These are phyloP conservation scores for Saturnispora sanitii DNA, from an alignment of 805 yeast genomes.

Conservation along the genomic window DNA sequence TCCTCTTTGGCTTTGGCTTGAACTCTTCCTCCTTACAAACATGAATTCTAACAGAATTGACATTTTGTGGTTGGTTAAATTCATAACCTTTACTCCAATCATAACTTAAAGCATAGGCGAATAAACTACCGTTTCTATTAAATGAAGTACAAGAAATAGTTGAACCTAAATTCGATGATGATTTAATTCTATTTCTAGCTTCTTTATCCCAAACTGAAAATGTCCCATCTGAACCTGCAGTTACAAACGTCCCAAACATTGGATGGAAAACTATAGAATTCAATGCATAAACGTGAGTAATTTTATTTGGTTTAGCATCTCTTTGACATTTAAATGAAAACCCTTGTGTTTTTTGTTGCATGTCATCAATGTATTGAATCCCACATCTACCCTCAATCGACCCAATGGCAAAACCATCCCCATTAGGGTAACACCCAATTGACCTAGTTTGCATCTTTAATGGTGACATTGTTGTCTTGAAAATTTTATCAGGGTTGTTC, in stretches of 20 bases:
- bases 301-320: constrained; percentile 45
- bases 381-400: constrained; percentile 95
- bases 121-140: constrained; percentile 72
- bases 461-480: constrained; percentile 65
- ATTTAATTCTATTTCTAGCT: constrained; percentile 76
- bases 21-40: constrained; percentile 80
- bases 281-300: constrained; percentile 65
- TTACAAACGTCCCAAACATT: constrained; percentile 77
- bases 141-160: constrained; percentile 72
- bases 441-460: constrained; percentile 83
- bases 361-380: constrained; percentile 81
- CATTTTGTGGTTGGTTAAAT: constrained; percentile 65
- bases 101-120: constrained; percentile 87
- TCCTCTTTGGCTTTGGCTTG: constrained; percentile 40
- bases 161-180: constrained; percentile 56
- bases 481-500: constrained; percentile 73
- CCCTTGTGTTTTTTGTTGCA: constrained; percentile 58
- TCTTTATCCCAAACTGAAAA: constrained; percentile 96
- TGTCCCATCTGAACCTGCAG: constrained; percentile 93
- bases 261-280: constrained; percentile 85
- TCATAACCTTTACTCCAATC: constrained; percentile 94
- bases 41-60: constrained; percentile 72
- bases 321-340: constrained; percentile 95
- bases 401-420: constrained; percentile 87
- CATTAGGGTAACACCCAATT: constrained; percentile 78